A percentile compares a stretch with the other conserved stretches of the same genome.
phyloP scores from a whole-genome alignment of 164 flowering plant genomes.

The Cinnamomum micranthum region DNA sequence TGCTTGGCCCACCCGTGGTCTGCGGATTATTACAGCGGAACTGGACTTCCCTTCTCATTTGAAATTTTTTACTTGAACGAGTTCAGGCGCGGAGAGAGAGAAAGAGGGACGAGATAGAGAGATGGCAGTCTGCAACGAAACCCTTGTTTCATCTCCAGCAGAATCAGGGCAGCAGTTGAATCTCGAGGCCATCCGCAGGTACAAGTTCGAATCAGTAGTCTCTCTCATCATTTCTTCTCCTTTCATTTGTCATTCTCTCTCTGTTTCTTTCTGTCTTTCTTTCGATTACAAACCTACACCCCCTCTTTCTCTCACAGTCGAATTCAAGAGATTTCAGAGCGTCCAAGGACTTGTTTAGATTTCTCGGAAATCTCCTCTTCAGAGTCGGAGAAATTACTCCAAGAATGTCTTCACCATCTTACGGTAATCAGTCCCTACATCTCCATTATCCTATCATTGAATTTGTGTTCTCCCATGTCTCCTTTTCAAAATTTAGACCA shows the following conservation, averaged over 20 bases:
- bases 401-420: conserved; percentile 1
- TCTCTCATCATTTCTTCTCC: not conserved
- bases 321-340: not conserved
- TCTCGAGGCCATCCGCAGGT: conserved; percentile 6
- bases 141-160: not conserved
- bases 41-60: too few species aligned
- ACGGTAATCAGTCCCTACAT: not conserved
- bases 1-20: too few species aligned
- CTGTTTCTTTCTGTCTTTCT: not conserved
- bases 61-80: too few species aligned
- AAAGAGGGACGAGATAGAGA: not conserved
- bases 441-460: not conserved
- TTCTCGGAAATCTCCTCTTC: not conserved
- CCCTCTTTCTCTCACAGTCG: not conserved
- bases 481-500: not conserved
- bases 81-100: not conserved
- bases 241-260: not conserved
- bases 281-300: too few species aligned
- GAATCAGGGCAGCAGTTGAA: not conserved
- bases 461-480: not conserved
- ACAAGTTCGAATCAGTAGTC: not conserved
- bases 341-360: not conserved
- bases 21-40: too few species aligned
- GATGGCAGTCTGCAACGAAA: not conserved
- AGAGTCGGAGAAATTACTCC: not conserved